These are phyloP conservation scores for Pseudonitzschia delicatissima DNA, from an alignment of 108 stramenopile genomes.

Conservation along the genomic window DNA sequence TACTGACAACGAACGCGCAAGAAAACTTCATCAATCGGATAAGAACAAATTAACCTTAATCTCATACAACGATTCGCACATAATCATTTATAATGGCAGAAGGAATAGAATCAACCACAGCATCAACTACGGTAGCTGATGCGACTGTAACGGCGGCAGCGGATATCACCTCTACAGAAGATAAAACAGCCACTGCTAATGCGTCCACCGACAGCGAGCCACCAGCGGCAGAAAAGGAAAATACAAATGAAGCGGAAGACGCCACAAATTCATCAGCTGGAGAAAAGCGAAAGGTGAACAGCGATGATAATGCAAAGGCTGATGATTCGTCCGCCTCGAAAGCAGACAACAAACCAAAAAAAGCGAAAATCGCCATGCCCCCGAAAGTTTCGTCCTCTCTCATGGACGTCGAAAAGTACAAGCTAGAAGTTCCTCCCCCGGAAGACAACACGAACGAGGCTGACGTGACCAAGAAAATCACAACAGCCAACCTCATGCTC, in stretches of 20 bases:
- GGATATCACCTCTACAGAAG: background rate
- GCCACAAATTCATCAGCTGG: background rate
- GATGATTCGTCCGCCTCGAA: background rate
- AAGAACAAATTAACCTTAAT: too few relatives aligned
- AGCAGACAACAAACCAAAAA: conserved; percentile 1
- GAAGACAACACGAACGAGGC: conserved; percentile 9
- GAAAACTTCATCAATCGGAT: too few relatives aligned
- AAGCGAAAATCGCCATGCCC: conserved; percentile 17
- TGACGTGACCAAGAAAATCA: conserved; percentile 5
- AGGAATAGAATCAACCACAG: too few relatives aligned
- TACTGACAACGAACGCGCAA: too few relatives aligned
- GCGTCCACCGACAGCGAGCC: background rate
- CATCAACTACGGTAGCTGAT: background rate
- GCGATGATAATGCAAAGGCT: background rate
- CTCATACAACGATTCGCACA: too few relatives aligned
- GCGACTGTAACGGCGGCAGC: background rate
- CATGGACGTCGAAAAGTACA: conserved; percentile 19
- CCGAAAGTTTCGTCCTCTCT: conserved; percentile 7
- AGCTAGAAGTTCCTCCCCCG: conserved; percentile 3
- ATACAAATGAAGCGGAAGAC: background rate
- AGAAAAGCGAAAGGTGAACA: background rate
- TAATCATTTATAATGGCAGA: too few relatives aligned
- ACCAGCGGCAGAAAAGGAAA: background rate
- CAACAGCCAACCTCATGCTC: conserved; percentile 6
- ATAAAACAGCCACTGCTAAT: background rate